Evolutionary conservation across 768 basidiomycete genomes (phyloP), one percentile per base, ranked within the genome.

Genomic region (Flagelloscypha sp.): DNA sequence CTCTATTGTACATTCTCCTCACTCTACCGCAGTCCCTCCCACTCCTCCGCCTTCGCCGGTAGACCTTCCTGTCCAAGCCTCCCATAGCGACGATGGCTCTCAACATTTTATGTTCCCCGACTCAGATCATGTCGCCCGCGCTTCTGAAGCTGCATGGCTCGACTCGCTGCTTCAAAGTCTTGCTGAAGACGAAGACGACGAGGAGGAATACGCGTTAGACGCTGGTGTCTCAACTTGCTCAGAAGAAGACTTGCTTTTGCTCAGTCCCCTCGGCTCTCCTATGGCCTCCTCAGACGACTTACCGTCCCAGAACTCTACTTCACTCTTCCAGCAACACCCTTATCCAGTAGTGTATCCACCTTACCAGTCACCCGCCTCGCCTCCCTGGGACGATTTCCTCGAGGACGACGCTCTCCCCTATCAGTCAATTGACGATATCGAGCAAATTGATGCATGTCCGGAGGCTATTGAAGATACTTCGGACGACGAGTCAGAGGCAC

Each of bases 391-490:
- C 51, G 63, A 71, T 24, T 39, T 53, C 29, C 55, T 60, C 16
- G 65, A 65, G 61, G 63, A 70, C 53, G 70, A 74, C 51, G 66
- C 79, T 30, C 65, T 81, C 29, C 76, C 84, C 37, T 81, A 79
- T 46, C 70, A 68, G 50, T 66, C 75, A 41, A 52, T 55, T 47
- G 74, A 80, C 58, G 76, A 82, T 58, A 49, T 72, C 44, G 81
- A 81, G 48, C 79, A 80, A 49, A 66, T 76, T 21, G 63, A 79
- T 19, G 73, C 85, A 27, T n/a, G n/a, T n/a, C 84, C 82, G 28
- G 84, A 86, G 50, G 76, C 82, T 27, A 82, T 86, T 67, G 84
- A 86, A 55, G 84, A 87, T 57, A 74, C 70, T 24, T 87, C 84
- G 29, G 85, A 87, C 60, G 84, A 87, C 61, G 85, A 86, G 63